A percentile compares a stretch with the other conserved stretches of the same genome.
Conservation (phyloP, 2,329 filamentous ascomycete species). For the Calonectria naviculata region DNA sequence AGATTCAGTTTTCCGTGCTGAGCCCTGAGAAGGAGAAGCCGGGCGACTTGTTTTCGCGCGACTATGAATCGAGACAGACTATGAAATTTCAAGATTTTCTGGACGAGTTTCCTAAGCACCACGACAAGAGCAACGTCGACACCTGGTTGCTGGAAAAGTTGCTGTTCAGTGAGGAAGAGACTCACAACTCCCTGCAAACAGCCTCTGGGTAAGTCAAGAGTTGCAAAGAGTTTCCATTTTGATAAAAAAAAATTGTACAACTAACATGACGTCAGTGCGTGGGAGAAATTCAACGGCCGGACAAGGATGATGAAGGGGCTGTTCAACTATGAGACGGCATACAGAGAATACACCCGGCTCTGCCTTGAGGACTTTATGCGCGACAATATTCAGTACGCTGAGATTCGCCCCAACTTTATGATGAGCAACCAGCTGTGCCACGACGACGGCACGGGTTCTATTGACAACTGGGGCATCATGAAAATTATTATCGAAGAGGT, state of each 20-base stretch:
- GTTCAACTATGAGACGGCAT: slow-evolving; percentile 74
- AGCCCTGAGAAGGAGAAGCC: slow-evolving; percentile 46
- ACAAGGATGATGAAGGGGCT: slow-evolving; percentile 80
- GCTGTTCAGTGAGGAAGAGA: slow-evolving; percentile 69
- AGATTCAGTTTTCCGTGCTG: slow-evolving; percentile 71
- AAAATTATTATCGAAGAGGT: slow-evolving; percentile 67
- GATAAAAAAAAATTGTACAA: neutral
- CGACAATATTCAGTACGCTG: slow-evolving; percentile 77
- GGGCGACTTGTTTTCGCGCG: slow-evolving; percentile 59
- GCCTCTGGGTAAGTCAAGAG: slow-evolving; percentile 60
- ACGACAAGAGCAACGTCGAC: slow-evolving; percentile 45
- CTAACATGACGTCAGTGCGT: slow-evolving; percentile 54
- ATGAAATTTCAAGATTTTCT: slow-evolving; percentile 59
- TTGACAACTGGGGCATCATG: slow-evolving; percentile 71
- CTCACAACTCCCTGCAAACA: slow-evolving; percentile 63
- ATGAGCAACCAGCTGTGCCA: slow-evolving; percentile 69
- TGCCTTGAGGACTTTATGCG: slow-evolving; percentile 71
- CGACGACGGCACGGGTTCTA: slow-evolving; percentile 63
- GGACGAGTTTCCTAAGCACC: slow-evolving; percentile 45
- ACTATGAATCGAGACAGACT: slow-evolving; percentile 57
- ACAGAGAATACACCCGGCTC: slow-evolving; percentile 67
- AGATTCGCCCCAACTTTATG: slow-evolving; percentile 78
- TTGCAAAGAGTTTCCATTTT: neutral
- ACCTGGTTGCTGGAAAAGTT: slow-evolving; percentile 73
- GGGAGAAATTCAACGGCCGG: slow-evolving; percentile 74